Base-by-base conservation (phyloP, 306 rosid species). In the Psophocarpus tetragonolobus region DNA sequence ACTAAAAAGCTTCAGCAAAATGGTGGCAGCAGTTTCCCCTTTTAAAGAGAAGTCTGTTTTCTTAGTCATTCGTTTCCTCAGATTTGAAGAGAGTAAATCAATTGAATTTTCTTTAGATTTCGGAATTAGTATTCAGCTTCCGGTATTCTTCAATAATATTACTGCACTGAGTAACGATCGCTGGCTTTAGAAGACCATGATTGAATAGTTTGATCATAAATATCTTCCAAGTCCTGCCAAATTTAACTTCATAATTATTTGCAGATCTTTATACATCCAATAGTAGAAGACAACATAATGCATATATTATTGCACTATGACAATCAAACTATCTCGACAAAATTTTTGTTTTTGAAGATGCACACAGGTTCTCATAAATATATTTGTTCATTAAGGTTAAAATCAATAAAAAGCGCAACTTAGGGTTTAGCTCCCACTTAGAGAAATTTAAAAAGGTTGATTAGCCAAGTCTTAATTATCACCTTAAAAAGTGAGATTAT, bases 141-240 rank as follows among this genome's bases (percentile, higher is more conserved):
- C 76, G 85, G 64, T 47, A 82, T 57, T 81, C 53, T 81, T 89
- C 86, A 77, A 92, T 85, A 84, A 88, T 74, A 47, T 61, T 30
- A 83, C 68, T 75, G 76, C 97, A 89, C 21, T 23, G 66, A 75
- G 82, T 58, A 81, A 95, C 72, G 74, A 81, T 72, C 50, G 71
- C 62, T 8, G 82, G 87, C 77, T 92, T 90, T 58, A 91, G 89
- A 74, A 95, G 96, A 73, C 87, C 92, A 9, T 83, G 90, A 79
- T 82, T 88, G 87, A 84, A 89, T 39, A 92, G 80, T 80, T 89
- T 95, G 84, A 91, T 81, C 96, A 85, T 87, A 21, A 86, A 84
- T 58, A 88, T 9, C 81, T 88, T 89, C 97, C 97, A 95, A 50
- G 64, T 27, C 90, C 99, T 95, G 91, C 80, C 66, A 88, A 83